Conservation (phyloP, 2,329 filamentous ascomycete genomes). For the Colletotrichum horii region DNA sequence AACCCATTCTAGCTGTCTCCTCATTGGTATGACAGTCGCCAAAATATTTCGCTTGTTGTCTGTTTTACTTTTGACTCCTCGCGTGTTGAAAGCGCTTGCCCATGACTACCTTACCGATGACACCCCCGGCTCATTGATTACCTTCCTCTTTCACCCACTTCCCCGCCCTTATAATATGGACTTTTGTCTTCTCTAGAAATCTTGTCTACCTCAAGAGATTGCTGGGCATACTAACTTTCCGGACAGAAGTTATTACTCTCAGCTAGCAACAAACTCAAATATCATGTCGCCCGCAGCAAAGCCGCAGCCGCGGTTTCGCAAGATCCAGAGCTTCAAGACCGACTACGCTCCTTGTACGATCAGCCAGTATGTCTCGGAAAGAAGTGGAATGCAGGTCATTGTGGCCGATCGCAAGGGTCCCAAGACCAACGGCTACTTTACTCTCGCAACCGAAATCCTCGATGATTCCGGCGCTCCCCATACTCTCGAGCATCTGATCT, state of each 20-base stretch:
- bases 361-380: conserved; percentile 93
- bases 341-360: conserved; percentile 90
- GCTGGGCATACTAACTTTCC: neutral
- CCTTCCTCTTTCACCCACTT: neutral
- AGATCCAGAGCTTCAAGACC: conserved; percentile 82
- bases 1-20: neutral
- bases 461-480: conserved; percentile 95
- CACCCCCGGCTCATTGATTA: neutral
- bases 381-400: conserved; percentile 93
- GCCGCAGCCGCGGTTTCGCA: conserved; percentile 72
- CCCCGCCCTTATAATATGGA: neutral
- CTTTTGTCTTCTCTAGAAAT: neutral
- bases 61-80: neutral
- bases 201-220: neutral
- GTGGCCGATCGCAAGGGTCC: conserved; percentile 92
- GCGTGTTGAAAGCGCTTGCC: neutral
- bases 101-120: neutral
- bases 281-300: conserved; percentile 59
- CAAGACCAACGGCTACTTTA: conserved; percentile 95
- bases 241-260: neutral
- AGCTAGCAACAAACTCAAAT: conserved; percentile 2
- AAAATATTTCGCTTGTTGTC: neutral
- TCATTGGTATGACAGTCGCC: neutral
- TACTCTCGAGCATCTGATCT: conserved; percentile 82
- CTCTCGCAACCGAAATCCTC: conserved; percentile 94